Evolutionary conservation across 208 protist species (phyloP), one percentile per base, ranked within the genome.

Genomic region (Polymyxa betae): DNA sequence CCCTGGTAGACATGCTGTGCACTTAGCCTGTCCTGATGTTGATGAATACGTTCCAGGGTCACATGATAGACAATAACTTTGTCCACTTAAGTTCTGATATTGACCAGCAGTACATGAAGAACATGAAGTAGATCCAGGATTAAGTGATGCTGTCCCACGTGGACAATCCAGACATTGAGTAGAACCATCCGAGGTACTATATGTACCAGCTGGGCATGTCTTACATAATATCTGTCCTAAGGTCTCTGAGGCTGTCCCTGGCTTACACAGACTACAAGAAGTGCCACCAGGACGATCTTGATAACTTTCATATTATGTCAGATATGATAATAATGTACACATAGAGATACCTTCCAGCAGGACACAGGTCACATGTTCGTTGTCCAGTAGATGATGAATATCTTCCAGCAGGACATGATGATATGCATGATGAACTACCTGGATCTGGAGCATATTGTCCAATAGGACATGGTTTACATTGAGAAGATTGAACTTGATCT

Each of bases 161-260:
- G 87, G 87, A 29, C 87, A 89, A 20, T 40, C 10, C 43, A 16
- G 5, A 46, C 87, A 89, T 46, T 52, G 20, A 1, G 10, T 46
- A 46, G n/a, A 43, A 5, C 72, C 72, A n/a, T 82, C n/a, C 5
- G 5, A 40, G 5, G 72, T 38, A 12, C 35, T 89, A n/a, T 52
- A 89, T 12, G 24, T 89, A 29, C 87, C 87, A n/a, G 45, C 45
- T 43, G 87, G 87, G n/a, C 87, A 89, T 32, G n/a, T 46, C 10
- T 10, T 40, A 41, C 87, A 89, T 0, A 20, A 40, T 29, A 16
- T 60, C 45, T 89, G 40, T 20, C 87, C 87, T 29, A 29, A 10
- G 5, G 49, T 60, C 24, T 60, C 12, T 24, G 49, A 60, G 12
- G 49, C 5, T 5, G 49, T 29, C 12, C 49, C 49, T 60, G 49